Conservation (phyloP, 176 grass and related monocot genomes). For the Bothriochloa decipiens region DNA sequence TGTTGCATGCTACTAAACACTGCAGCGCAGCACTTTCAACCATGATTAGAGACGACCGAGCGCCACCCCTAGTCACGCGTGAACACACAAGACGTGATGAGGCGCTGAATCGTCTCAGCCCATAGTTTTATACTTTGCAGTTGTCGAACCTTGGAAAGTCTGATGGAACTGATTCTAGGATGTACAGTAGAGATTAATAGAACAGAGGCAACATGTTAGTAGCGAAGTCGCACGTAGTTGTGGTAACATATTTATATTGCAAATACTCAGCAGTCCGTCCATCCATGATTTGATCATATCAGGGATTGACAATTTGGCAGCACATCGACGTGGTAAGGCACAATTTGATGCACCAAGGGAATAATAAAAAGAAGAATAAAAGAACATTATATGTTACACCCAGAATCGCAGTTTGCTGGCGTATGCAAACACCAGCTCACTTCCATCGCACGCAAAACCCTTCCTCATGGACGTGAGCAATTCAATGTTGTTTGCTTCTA, state of each 20-base stretch:
- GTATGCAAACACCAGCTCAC: slow-evolving; percentile 45
- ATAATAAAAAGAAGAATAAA: slow-evolving; percentile 16
- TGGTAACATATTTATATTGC: slow-evolving; percentile 2
- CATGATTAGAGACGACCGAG: no score
- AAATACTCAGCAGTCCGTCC: neutral
- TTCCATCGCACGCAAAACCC: slow-evolving; percentile 36
- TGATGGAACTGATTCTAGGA: no score
- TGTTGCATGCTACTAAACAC: no score
- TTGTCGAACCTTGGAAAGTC: no score
- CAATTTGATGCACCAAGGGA: slow-evolving; percentile 28
- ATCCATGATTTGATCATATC: slow-evolving; percentile 8
- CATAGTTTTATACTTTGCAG: no score
- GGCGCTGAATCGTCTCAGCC: no score
- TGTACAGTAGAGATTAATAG: no score
- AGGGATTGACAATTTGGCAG: slow-evolving; percentile 33
- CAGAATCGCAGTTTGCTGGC: slow-evolving; percentile 17
- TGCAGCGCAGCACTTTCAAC: no score
- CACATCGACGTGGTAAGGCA: slow-evolving; percentile 16
- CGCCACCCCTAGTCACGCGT: no score
- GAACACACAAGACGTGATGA: no score
- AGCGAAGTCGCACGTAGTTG: neutral
- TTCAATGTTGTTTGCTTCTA: slow-evolving; percentile 21
- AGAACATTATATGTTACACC: slow-evolving; percentile 45
- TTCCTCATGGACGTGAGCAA: slow-evolving; percentile 8
- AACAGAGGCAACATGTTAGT: no score